Base-by-base conservation (phyloP, 768 basidiomycete genomes). In the Plicaturopsis crispa region DNA sequence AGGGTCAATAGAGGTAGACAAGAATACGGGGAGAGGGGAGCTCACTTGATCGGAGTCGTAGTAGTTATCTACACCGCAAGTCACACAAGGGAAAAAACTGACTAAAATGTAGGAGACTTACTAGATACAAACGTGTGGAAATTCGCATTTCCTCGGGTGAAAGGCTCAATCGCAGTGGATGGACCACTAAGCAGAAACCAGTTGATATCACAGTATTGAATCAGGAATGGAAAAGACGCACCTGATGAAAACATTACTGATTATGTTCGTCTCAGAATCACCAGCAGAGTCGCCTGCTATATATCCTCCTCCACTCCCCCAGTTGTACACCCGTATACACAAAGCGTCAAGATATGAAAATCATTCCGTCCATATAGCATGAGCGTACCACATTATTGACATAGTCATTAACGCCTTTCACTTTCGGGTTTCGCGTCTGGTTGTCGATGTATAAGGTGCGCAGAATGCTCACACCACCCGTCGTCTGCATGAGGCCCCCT, bases 381-480 rank as follows among this genome's bases (percentile, higher is more conserved):
- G n/a, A n/a, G 46, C 52, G 30, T 43, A 62, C 61, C 20, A 62
- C 60, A 36, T 61, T 62, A 31, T 62, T 62, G 3, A 59, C 51
- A 39, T 60, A 62, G 23, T 61, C 61, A 30, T 63, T 62, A 23
- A 59, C 54, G 6, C 61, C 61, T 33, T 62, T 62, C 18, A 62
- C 61, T 33, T 62, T 62, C 11, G 61, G 61, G 37, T 62, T 62
- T 30, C 61, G 42, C 6, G 61, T 61, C 41, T 62, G 45, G 40
- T 62, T 62, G 46, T 62, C 61, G 37, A 62, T 61, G 33, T 62
- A 61, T n/a, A 62, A 42, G 4, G 54, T 50, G 7, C 61, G 56
- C 35, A 62, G 49, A 33, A 62, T 62, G 31, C 60, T 61, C 36
- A 62, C 55, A 23, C 61, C 61, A 1, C 60, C 61, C 36, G 48